Evolutionary conservation across 176 grass and related monocot species (phyloP).

Genomic region (Echinochloa phyllopogon): DNA sequence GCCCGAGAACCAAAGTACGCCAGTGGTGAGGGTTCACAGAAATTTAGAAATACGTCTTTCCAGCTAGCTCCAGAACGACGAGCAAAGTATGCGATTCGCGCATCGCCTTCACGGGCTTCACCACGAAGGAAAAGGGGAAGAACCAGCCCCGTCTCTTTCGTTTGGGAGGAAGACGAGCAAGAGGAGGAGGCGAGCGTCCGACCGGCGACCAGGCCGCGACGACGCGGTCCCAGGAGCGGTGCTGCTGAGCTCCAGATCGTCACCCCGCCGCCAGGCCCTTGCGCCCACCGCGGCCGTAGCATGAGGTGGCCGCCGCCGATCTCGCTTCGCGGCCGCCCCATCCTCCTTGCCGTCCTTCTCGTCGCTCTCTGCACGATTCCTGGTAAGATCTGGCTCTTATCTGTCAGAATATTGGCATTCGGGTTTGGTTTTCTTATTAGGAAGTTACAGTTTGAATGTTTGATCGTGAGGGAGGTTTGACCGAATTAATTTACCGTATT

Average conservation of each 20-base stretch:
- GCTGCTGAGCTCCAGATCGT: background rate
- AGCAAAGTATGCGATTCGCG: background rate
- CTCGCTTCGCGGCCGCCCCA: background rate
- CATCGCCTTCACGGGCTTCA: background rate
- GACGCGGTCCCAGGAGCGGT: background rate
- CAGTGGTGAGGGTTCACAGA: background rate
- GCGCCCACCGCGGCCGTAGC: constrained; percentile 30
- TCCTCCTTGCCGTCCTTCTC: constrained; percentile 27
- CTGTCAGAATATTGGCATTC: background rate
- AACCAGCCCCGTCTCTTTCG: background rate
- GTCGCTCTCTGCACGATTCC: constrained; percentile 42
- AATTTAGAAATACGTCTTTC: background rate
- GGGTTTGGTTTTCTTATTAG: background rate
- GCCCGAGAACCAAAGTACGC: background rate
- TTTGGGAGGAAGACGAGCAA: background rate
- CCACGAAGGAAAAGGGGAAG: background rate
- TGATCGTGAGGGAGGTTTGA: background rate
- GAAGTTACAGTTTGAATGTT: background rate
- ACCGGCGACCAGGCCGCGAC: constrained; percentile 11
- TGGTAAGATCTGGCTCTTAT: constrained; percentile 55
- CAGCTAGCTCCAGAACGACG: background rate
- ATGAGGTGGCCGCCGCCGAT: constrained; percentile 49
- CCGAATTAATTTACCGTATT: constrained; percentile 8
- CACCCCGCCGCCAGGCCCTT: background rate
- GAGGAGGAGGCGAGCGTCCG: background rate